These are phyloP conservation scores for Penicillium maclennaniae DNA, from an alignment of 495 filamentous ascomycete genomes.

Conservation along the genomic window DNA sequence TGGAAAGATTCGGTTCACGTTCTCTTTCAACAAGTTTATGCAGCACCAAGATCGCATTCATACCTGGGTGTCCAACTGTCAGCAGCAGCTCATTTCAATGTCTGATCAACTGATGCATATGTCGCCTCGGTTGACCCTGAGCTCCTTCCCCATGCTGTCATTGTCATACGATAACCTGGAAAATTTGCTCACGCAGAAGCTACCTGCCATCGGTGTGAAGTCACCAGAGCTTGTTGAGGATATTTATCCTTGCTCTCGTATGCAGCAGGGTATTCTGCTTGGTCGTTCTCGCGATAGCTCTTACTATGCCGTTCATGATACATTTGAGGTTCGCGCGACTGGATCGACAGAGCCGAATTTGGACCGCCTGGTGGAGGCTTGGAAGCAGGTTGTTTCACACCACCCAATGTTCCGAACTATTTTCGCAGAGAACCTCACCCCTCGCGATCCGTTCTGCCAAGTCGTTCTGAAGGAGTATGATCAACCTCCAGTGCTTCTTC, in stretches of 20 bases:
- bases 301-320: constrained; percentile 58
- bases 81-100: constrained; percentile 48
- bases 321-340: constrained; percentile 51
- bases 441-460: constrained; percentile 45
- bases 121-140: constrained; percentile 51
- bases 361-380: constrained; percentile 39
- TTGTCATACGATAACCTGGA: constrained; percentile 56
- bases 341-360: constrained; percentile 29
- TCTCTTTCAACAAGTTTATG: constrained; percentile 60
- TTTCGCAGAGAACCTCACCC: constrained; percentile 47
- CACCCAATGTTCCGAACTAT: constrained; percentile 52
- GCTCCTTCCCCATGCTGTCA: constrained; percentile 60
- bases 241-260: constrained; percentile 62
- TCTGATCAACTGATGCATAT: constrained; percentile 48
- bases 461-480: constrained; percentile 45
- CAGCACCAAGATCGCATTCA: constrained; percentile 54
- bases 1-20: constrained; percentile 58
- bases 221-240: constrained; percentile 50
- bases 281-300: constrained; percentile 54
- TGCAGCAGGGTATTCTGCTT: constrained; percentile 65
- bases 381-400: constrained; percentile 46
- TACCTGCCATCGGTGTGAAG: constrained; percentile 47
- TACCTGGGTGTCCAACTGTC: constrained; percentile 57
- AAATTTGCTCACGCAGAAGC: constrained; percentile 37
- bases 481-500: constrained; percentile 26